Percentiles rank a stretch among this genome's conserved stretches.
These are phyloP conservation scores for Parietichytrium sp. DNA, from an alignment of 108 stramenopile genomes.

Conservation along the genomic window DNA sequence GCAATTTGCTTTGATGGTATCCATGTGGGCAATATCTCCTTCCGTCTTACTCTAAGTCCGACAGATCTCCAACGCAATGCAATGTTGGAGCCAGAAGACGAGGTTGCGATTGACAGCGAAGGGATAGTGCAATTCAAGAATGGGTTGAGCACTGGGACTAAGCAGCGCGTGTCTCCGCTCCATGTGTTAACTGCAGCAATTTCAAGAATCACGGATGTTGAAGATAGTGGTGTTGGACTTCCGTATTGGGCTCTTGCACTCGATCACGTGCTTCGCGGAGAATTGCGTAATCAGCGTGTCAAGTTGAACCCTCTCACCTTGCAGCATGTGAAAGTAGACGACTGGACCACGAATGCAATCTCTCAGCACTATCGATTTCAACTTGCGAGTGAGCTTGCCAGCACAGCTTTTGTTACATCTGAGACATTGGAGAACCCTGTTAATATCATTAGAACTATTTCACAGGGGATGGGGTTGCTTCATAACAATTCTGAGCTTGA, in stretches of 20 bases:
- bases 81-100: too few species aligned
- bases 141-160: too few species aligned
- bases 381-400: not conserved
- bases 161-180: slow-evolving; percentile 13
- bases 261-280: not conserved
- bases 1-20: too few species aligned
- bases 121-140: too few species aligned
- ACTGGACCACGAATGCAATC: not conserved
- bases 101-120: too few species aligned
- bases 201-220: slow-evolving; percentile 6
- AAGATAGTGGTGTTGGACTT: not conserved
- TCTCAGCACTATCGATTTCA: slow-evolving; percentile 2
- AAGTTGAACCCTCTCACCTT: not conserved
- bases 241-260: slow-evolving; percentile 32
- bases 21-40: too few species aligned
- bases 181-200: not conserved
- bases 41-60: too few species aligned
- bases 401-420: not conserved
- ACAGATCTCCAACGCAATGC: too few species aligned
- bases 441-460: not conserved
- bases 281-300: not conserved
- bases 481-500: not conserved
- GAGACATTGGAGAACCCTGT: not conserved
- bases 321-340: not conserved
- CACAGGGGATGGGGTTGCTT: not conserved